These are phyloP conservation scores for Phytophthora quininea DNA, from an alignment of 352 stramenopile species.

Conservation along the genomic window DNA sequence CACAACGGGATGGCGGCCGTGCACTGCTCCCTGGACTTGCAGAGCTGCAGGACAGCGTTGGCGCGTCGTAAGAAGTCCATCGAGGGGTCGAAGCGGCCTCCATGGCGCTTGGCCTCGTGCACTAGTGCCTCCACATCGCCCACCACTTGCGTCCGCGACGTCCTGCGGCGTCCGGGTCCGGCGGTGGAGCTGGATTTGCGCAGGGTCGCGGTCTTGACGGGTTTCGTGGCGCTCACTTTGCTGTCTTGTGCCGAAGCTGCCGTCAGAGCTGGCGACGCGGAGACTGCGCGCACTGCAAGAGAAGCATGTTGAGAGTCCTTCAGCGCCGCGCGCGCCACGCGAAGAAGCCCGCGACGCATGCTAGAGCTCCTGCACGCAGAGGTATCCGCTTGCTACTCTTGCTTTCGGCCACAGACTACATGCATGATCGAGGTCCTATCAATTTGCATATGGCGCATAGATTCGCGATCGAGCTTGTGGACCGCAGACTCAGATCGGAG, in stretches of 20 bases:
- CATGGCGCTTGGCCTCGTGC: slow-evolving; percentile 32
- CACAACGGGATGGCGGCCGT: slow-evolving; percentile 65
- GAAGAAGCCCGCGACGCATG: slow-evolving; percentile 35
- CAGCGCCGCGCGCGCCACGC: slow-evolving; percentile 17
- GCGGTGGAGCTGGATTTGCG: slow-evolving; percentile 14
- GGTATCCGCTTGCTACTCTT: too few species aligned
- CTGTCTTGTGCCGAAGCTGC: neutral
- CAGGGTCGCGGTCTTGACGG: slow-evolving; percentile 4
- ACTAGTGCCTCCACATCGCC: slow-evolving; percentile 50
- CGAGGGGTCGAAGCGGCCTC: slow-evolving; percentile 37
- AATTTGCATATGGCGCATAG: neutral
- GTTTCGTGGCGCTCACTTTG: neutral
- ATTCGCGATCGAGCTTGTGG: neutral
- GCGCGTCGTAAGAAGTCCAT: slow-evolving; percentile 58
- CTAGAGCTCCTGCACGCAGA: neutral
- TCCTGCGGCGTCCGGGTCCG: slow-evolving; percentile 6
- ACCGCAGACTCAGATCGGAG: slow-evolving; percentile 2
- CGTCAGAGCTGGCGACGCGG: slow-evolving; percentile 6
- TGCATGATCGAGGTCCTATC: too few species aligned
- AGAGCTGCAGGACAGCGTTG: slow-evolving; percentile 49
- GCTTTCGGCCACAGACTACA: too few species aligned
- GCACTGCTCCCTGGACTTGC: slow-evolving; percentile 60
- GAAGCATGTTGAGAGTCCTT: neutral
- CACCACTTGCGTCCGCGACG: slow-evolving; percentile 25
- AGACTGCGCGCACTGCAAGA: slow-evolving; percentile 21